Percentiles rank a stretch among this genome's conserved stretches.
phyloP scores from a whole-genome alignment of 345 rosid species.

The Carallia pectinifolia region DNA sequence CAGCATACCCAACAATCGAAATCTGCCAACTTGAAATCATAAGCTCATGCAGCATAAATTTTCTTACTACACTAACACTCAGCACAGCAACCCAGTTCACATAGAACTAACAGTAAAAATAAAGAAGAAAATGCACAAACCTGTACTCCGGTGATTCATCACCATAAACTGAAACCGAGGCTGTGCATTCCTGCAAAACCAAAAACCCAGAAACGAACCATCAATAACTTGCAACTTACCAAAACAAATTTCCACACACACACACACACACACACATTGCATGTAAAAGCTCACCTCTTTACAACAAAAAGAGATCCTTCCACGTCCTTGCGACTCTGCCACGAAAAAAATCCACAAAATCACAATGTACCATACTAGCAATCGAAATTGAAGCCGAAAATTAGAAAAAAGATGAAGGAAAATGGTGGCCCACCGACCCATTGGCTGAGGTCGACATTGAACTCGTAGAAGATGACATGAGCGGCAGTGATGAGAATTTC shows the following conservation, averaged over 20 bases:
- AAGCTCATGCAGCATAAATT: too few species aligned
- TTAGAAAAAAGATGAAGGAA: neutral
- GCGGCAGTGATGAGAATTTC: slow-evolving; percentile 93
- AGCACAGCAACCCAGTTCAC: too few species aligned
- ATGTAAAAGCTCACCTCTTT: slow-evolving; percentile 52
- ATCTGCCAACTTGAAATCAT: too few species aligned
- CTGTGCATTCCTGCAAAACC: slow-evolving; percentile 56
- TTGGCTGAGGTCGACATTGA: slow-evolving; percentile 76
- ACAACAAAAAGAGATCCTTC: slow-evolving; percentile 96
- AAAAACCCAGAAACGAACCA: slow-evolving; percentile 1
- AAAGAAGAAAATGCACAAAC: slow-evolving; percentile 29
- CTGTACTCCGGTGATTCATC: slow-evolving; percentile 90
- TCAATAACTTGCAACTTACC: neutral
- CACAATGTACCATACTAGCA: neutral
- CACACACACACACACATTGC: neutral
- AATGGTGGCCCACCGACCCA: slow-evolving; percentile 46
- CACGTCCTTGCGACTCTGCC: slow-evolving; percentile 90
- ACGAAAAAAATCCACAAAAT: neutral
- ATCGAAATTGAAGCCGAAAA: neutral
- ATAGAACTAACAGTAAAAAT: neutral
- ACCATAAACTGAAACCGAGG: slow-evolving; percentile 97
- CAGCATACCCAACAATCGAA: too few species aligned
- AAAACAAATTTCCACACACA: neutral
- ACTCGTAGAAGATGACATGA: slow-evolving; percentile 92
- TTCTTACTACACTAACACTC: too few species aligned